Conservation (phyloP, 2,329 filamentous ascomycete genomes). For the Sporothrix phasma region DNA sequence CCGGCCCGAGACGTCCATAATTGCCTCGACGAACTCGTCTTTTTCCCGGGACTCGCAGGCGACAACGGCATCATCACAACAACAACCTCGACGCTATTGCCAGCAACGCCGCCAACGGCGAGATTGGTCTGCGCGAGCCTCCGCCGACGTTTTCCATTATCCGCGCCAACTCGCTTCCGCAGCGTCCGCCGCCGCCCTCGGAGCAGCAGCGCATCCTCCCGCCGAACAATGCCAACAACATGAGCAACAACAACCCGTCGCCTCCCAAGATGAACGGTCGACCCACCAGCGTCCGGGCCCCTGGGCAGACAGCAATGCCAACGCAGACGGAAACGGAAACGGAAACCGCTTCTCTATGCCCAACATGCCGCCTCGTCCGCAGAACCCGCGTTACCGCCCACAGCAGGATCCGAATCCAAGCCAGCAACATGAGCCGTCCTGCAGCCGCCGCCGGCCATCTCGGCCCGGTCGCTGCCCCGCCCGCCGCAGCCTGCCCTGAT, state of each 20-base stretch:
- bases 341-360: not conserved
- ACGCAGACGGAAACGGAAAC: not conserved
- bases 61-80: constrained; percentile 7
- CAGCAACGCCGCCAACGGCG: not conserved
- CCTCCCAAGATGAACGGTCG: not conserved
- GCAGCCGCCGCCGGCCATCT: constrained; percentile 5
- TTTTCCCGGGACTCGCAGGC: constrained; percentile 6
- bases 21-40: constrained; percentile 14
- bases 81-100: constrained; percentile 4
- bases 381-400: not conserved
- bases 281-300: not conserved
- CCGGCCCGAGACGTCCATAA: constrained; percentile 6
- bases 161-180: constrained; percentile 6
- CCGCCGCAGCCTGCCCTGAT: constrained; percentile 14
- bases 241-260: not conserved
- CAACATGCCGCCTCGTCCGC: not conserved
- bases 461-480: constrained; percentile 10
- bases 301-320: not conserved
- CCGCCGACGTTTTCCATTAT: not conserved
- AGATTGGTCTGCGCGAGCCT: not conserved
- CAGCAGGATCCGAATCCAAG: not conserved
- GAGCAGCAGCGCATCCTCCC: constrained; percentile 14
- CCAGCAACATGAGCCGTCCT: not conserved
- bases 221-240: not conserved
- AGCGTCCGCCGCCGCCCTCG: constrained; percentile 15